A percentile compares a stretch with the other conserved stretches of the same genome.
These are phyloP conservation scores for Hemisphaericaspora nanyangensis DNA, from an alignment of 805 yeast genomes.

Conservation along the genomic window DNA sequence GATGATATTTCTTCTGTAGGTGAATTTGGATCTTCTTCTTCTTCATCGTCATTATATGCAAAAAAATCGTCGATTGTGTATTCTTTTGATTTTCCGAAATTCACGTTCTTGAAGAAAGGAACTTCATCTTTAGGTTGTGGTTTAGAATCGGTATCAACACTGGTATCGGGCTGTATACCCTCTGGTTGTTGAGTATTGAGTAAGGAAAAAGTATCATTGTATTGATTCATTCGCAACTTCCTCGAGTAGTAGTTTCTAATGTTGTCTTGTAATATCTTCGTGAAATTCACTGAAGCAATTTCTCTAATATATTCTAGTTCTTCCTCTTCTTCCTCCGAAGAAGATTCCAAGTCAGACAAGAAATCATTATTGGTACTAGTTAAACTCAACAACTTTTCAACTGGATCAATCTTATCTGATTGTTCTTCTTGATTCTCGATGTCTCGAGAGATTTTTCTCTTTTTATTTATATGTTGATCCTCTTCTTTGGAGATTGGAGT, in stretches of 20 bases:
- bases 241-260: slow-evolving; percentile 28
- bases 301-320: slow-evolving; percentile 9
- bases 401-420: slow-evolving; percentile 39
- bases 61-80: slow-evolving; percentile 33
- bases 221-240: slow-evolving; percentile 21
- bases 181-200: slow-evolving; percentile 16
- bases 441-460: slow-evolving; percentile 3
- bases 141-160: slow-evolving; percentile 2
- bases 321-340: slow-evolving; percentile 10
- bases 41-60: slow-evolving; percentile 27
- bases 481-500: slow-evolving; percentile 1
- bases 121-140: slow-evolving; percentile 12
- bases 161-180: background rate
- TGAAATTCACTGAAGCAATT: slow-evolving; percentile 26
- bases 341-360: slow-evolving; percentile 22
- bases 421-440: slow-evolving; percentile 2
- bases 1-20: slow-evolving; percentile 5
- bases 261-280: slow-evolving; percentile 37
- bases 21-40: slow-evolving; percentile 5
- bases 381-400: slow-evolving; percentile 37
- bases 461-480: slow-evolving; percentile 8
- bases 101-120: slow-evolving; percentile 37
- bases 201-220: slow-evolving; percentile 30
- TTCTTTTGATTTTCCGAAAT: slow-evolving; percentile 25
- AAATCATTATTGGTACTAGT: slow-evolving; percentile 29